A percentile compares a stretch with the other conserved stretches of the same genome.
Evolutionary conservation across 164 flowering plant species (phyloP).

Genomic region (Aristolochia fimbriata): DNA sequence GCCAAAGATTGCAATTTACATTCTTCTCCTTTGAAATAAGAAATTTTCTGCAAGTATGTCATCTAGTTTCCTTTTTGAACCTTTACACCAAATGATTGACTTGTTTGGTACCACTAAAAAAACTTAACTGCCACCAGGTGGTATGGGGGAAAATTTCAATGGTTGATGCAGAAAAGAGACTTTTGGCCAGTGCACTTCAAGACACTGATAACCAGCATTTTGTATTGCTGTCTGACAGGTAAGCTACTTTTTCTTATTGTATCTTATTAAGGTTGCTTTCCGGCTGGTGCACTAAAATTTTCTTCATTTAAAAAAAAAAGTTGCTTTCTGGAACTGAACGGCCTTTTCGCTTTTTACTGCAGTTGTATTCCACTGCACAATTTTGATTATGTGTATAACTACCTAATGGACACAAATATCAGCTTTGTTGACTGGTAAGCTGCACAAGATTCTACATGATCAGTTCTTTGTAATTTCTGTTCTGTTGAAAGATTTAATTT

Average conservation of each 20-base stretch:
- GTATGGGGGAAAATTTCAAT: conserved; percentile 90
- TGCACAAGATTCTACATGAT: neutral
- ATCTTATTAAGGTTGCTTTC: neutral
- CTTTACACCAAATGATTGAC: no score
- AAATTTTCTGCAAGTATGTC: no score
- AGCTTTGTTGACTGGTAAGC: conserved; percentile 89
- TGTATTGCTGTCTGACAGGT: conserved; percentile 96
- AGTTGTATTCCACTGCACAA: conserved; percentile 86
- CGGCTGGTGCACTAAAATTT: no score
- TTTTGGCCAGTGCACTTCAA: conserved; percentile 67
- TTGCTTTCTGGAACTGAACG: neutral
- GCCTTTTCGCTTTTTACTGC: conserved; percentile 19
- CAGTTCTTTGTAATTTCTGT: neutral
- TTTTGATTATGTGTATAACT: conserved; percentile 78
- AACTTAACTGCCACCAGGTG: conserved; percentile 34
- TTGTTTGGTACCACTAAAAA: no score
- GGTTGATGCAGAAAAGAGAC: conserved; percentile 89
- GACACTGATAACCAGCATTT: conserved; percentile 84
- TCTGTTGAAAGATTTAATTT: neutral
- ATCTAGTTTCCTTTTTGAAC: no score
- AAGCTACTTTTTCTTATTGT: neutral
- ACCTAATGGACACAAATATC: conserved; percentile 79
- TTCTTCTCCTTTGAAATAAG: no score
- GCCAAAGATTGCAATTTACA: no score
- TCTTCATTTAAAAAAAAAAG: no score